Evolutionary conservation across 2,329 filamentous ascomycete species (phyloP).

Genomic region (Tetracladium maxilliforme): DNA sequence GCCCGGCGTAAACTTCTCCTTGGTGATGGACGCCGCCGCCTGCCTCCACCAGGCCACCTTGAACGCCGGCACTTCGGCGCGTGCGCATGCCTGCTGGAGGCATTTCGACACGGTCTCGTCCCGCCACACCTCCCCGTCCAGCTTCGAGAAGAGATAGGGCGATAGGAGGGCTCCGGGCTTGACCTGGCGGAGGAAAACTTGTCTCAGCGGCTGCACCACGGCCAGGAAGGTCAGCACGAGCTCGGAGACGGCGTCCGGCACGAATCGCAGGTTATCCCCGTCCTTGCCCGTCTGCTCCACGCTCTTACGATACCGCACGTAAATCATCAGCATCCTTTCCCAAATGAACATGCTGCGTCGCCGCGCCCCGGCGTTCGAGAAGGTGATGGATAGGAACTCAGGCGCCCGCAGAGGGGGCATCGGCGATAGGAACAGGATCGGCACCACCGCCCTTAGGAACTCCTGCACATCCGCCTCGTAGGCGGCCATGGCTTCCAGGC

Average conservation of each 20-base stretch:
- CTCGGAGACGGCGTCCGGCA: conserved; percentile 4
- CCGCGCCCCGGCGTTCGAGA: conserved; percentile 2
- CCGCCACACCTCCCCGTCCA: too few species aligned
- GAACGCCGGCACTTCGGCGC: conserved; percentile 2
- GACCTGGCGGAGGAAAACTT: conserved; percentile 5
- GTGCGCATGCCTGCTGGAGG: conserved; percentile 2
- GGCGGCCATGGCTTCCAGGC: conserved; percentile 2
- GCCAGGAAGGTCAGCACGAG: conserved; percentile 5
- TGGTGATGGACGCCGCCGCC: conserved; percentile 3
- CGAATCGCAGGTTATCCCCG: conserved; percentile 7
- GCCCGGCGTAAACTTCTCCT: conserved; percentile 5
- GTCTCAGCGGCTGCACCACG: conserved; percentile 3
- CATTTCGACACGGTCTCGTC: conserved; percentile 3
- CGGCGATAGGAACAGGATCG: conserved; percentile 2
- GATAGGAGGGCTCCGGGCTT: conserved; percentile 2
- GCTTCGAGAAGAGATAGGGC: conserved; percentile 4
- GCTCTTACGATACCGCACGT: conserved; percentile 6
- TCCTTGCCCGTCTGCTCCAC: conserved; percentile 4
- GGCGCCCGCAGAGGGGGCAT: conserved; percentile 2
- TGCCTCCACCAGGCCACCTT: conserved; percentile 3
- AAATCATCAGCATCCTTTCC: conserved; percentile 6
- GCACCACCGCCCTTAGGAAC: conserved; percentile 5
- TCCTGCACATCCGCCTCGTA: conserved; percentile 4
- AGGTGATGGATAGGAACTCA: conserved; percentile 4
- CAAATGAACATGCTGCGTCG: conserved; percentile 2